Base-by-base conservation (phyloP, 805 yeast species). In the Metschnikowia sp. region DNA sequence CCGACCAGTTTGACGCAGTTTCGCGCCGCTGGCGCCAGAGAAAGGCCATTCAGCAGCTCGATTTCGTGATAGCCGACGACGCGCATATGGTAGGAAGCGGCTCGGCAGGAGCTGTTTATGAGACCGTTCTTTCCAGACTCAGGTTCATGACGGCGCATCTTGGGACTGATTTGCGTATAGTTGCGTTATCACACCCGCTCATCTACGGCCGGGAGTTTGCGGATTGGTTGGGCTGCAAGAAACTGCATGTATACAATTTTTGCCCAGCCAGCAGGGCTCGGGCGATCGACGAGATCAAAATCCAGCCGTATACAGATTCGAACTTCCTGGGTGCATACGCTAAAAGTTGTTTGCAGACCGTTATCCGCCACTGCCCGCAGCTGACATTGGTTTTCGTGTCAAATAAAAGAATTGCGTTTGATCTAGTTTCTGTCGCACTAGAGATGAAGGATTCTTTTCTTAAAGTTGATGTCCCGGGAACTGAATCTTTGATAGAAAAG, bases 11-110 rank as follows among this genome's bases (percentile, higher is more conserved):
- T 71, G 91, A 88, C 51, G 54, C 70, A 4, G 57, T 90, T 0
- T 79, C 96, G 0, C 78, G 92, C 51, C 74, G 90, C 40, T 91
- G 98, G 98, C 83, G 83, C 55, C 86, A 83, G 53, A 74, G 95
- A 47, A 81, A 79, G 53, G 81, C 81, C 2, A 71, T 92, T 5
- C 88, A 84, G 50, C 61, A 78, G 0, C 78, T 92, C 30, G 89
- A 82, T 39, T 62, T 88, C 31, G 58, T 89, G 2, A 77, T 94
- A 42, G 81, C 80, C 34, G 96, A 88, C 62, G 89, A 88, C 58
- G 66, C 79, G 13, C 96, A 92, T 55, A 57, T 65, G 31, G 63
- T 91, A 15, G 88, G 90, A 1, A 65, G 66, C 54, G 84, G 85
- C 0, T 15, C 55, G 1, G 40, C 53, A 4, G 96, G 96, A 0